Evolutionary conservation across 1,284 basidiomycete species (phyloP), one percentile per base, ranked within the genome.

Genomic region (Anthracocystis panici-leucophaei): DNA sequence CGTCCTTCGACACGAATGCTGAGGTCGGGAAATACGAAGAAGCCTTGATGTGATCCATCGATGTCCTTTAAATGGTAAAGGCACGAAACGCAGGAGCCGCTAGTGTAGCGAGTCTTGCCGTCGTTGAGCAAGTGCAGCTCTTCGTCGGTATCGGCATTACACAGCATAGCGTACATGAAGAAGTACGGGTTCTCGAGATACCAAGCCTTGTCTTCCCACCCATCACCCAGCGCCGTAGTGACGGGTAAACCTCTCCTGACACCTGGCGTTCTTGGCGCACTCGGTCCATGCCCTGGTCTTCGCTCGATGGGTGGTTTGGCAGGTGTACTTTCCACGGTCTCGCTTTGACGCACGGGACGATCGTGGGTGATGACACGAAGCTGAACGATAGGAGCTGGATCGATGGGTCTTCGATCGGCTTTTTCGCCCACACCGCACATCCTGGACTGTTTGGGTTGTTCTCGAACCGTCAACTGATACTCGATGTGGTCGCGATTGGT

Each of bases 361-460:
- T 81, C 78, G 68, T 82, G 81, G 7, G 79, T 92, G 77, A 93
- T 89, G 61, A 97, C 93, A 57, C 92, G 91, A 8, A 98, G 90
- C 86, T 96, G 94, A n/a, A 97, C 91, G 85, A 97, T 95, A 14
- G 95, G 95, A 0, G 94, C 94, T 0, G 96, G 95, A 87, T 97
- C 94, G 82, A 98, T 94, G 3, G 95, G 94, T 31, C 95, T 89
- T 41, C 95, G 89, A 88, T 97, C 93, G 65, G 93, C 93, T 88
- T 92, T 92, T 80, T 94, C 93, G 54, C 80, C 80, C 3, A 82
- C 75, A 21, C 81, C 81, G 48, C 81, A 82, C 81, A 83, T 83
- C 29, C 81, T 68, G 8, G 80, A 79, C n/a, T 83, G 81, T 46
- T 81, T 80, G 2, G 81, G 81, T 59, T 83, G 81, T 52, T 83